Evolutionary conservation across 805 yeast genomes (phyloP), one percentile per base, ranked within the genome.

Genomic region (Candida ovalis): DNA sequence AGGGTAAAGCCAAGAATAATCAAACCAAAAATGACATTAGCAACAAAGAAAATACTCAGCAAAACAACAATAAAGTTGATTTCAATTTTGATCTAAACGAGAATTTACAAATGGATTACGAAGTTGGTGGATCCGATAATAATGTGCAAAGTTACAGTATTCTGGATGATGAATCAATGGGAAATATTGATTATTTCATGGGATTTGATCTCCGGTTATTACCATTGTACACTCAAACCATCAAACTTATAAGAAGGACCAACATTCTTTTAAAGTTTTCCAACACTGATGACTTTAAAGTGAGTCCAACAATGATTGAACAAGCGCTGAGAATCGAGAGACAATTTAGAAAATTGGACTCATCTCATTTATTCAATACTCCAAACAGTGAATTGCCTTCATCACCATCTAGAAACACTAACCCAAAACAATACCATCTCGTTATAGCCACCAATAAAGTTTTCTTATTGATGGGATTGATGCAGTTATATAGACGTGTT

Each of bases 191-290:
- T 59, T 77, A 76, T 48, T 68, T 83, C 43, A 67, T 76, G 45
- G 95, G 94, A 1, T 79, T 87, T 60, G 90, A 86, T 53, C 70
- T 82, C 12, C 72, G 72, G 50, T 73, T 85, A 48, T 67, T 86
- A 19, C 84, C 86, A 0, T 71, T 75, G 28, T 78, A 80, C 51
- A 73, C 84, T 19, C 74, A 78, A 39, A 72, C 83, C 9, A 64
- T 74, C 15, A 56, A 61, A 38, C 52, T 79, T 39, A 70, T 76
- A 22, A 65, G 72, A 42, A 54, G 63, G 42, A 49, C 62, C 24
- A 59, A 64, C 23, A 33, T 65, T 5, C 37, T 48, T 2, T 43
- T 57, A 15, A 45, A 48, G 13, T 22, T 51, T 2, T 43, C 55
- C 27, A 44, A 39, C 22, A 28, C 22, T 13, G 36, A 30, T 19